A percentile compares a stretch with the other conserved stretches of the same genome.
These are phyloP conservation scores for Camellia japonica DNA, from an alignment of 148 eudicot species.

Conservation along the genomic window DNA sequence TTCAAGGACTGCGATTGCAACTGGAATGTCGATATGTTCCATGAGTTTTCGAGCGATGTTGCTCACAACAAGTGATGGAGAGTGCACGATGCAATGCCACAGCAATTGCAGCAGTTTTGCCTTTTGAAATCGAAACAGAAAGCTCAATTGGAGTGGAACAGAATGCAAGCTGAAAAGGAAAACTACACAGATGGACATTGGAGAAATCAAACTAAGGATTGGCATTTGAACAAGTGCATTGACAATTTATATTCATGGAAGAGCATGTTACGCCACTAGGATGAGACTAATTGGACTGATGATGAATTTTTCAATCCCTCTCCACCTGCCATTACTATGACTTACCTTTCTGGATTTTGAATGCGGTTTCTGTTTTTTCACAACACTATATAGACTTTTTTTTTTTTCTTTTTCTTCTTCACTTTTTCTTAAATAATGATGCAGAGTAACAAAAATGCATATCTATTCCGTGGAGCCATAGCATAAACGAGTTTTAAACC, in stretches of 20 bases:
- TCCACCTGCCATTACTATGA: slow-evolving; percentile 35
- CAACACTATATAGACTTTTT: too few species aligned
- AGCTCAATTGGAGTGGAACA: slow-evolving; percentile 68
- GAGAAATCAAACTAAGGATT: slow-evolving; percentile 46
- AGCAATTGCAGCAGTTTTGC: slow-evolving; percentile 53
- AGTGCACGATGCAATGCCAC: slow-evolving; percentile 75
- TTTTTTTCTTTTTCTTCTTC: neutral
- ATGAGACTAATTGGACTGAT: slow-evolving; percentile 71
- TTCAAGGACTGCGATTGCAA: slow-evolving; percentile 54
- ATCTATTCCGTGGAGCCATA: neutral
- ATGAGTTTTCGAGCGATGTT: slow-evolving; percentile 73
- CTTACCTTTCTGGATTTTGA: neutral
- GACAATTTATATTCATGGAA: slow-evolving; percentile 64
- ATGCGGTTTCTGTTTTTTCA: neutral
- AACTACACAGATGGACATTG: slow-evolving; percentile 66
- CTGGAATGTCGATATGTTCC: slow-evolving; percentile 25
- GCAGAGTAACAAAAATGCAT: neutral
- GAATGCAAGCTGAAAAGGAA: slow-evolving; percentile 57
- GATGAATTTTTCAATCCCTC: slow-evolving; percentile 23
- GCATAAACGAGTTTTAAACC: too few species aligned
- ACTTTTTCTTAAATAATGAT: neutral
- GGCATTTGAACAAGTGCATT: slow-evolving; percentile 48
- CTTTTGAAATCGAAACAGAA: slow-evolving; percentile 52
- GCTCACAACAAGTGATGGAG: slow-evolving; percentile 77
- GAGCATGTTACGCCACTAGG: slow-evolving; percentile 72